These are phyloP conservation scores for Pyronema domesticum DNA, from an alignment of 495 filamentous ascomycete genomes.

Conservation along the genomic window DNA sequence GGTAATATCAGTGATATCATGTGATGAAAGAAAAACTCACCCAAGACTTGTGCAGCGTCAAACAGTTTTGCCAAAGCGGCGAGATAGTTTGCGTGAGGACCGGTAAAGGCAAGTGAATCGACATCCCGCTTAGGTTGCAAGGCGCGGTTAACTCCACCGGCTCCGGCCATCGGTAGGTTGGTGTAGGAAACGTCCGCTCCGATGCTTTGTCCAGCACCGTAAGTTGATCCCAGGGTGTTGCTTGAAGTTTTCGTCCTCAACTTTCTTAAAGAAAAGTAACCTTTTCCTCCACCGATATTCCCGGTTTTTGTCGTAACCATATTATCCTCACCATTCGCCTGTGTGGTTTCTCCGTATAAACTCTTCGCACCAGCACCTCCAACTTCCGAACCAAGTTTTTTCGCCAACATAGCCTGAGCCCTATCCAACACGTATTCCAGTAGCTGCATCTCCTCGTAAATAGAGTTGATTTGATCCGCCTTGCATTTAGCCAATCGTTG, in stretches of 20 bases:
- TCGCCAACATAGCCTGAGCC: conserved; percentile 53
- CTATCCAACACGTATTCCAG: conserved; percentile 76
- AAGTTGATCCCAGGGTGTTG: conserved; percentile 17
- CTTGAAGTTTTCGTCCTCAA: conserved; percentile 71
- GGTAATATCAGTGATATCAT: not conserved
- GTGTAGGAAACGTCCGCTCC: not conserved
- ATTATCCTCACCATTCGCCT: conserved; percentile 19
- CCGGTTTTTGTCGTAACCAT: conserved; percentile 23
- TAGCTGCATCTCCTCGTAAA: conserved; percentile 89
- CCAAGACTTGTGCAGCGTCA: conserved; percentile 82
- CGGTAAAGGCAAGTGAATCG: conserved; percentile 48
- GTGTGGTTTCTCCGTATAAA: conserved; percentile 18
- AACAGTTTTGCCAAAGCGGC: conserved; percentile 75
- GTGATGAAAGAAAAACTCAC: conserved; percentile 32
- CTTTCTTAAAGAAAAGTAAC: conserved; percentile 60
- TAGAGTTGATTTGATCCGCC: conserved; percentile 71
- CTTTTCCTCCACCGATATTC: conserved; percentile 17
- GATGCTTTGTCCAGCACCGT: not conserved
- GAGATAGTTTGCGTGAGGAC: conserved; percentile 82
- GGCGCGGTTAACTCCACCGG: conserved; percentile 2
- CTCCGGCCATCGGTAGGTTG: conserved; percentile 14
- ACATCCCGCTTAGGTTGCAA: conserved; percentile 49
- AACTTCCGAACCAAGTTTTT: conserved; percentile 81
- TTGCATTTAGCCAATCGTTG: conserved; percentile 69
- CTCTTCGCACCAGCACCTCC: conserved; percentile 48